A percentile compares a stretch with the other conserved stretches of the same genome.
These are phyloP conservation scores for Ambispora gerdemannii DNA, from an alignment of 192 early-diverging fungal genomes.

Conservation along the genomic window DNA sequence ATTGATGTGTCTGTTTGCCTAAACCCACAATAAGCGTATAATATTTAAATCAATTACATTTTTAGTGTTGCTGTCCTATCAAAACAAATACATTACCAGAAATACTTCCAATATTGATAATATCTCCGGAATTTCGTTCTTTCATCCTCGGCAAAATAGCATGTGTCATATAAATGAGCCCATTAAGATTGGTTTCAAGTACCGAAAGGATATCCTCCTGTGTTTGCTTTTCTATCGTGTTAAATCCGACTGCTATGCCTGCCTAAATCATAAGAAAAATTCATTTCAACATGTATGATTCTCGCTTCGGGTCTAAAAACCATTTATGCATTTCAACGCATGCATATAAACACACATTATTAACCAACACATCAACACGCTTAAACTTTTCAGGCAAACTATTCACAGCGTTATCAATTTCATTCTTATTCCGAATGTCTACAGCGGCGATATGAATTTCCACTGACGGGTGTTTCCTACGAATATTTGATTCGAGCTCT, in stretches of 20 bases:
- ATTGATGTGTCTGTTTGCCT: slow-evolving; percentile 63
- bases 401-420: slow-evolving; percentile 44
- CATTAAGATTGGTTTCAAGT: slow-evolving; percentile 90
- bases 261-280: background rate
- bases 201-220: slow-evolving; percentile 71
- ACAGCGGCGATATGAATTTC: slow-evolving; percentile 54
- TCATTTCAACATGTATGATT: background rate
- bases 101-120: slow-evolving; percentile 83
- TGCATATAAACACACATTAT: slow-evolving; percentile 68
- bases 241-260: slow-evolving; percentile 70
- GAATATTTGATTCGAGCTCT: slow-evolving; percentile 47
- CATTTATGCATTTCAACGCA: too few species aligned
- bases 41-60: background rate
- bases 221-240: slow-evolving; percentile 58
- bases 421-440: slow-evolving; percentile 59
- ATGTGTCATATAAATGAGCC: slow-evolving; percentile 75
- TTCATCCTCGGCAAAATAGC: slow-evolving; percentile 81
- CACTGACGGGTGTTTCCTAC: slow-evolving; percentile 38
- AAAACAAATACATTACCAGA: slow-evolving; percentile 42
- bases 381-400: slow-evolving; percentile 55
- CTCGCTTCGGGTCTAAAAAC: too few species aligned
- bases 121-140: slow-evolving; percentile 59
- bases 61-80: background rate
- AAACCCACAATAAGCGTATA: slow-evolving; percentile 42
- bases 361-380: slow-evolving; percentile 77